Conservation (phyloP, 2,329 filamentous ascomycete species). For the Paecilomyces sp. region DNA sequence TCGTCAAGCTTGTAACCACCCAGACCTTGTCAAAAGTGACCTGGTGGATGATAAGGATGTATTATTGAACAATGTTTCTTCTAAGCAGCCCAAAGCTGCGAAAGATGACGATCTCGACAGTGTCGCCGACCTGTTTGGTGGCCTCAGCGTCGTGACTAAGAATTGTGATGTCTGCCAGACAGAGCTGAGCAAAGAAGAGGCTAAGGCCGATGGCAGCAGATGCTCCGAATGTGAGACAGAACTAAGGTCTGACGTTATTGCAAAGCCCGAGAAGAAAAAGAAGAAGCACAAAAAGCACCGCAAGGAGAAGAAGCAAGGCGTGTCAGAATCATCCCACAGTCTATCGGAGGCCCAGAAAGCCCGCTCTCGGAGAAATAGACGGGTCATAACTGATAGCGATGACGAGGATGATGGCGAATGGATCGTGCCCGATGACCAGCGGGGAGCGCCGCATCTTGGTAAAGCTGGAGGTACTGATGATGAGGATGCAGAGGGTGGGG, state of each 20-base stretch:
- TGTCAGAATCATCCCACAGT: constrained; percentile 14
- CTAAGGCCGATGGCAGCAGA: constrained; percentile 45
- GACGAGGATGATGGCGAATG: constrained; percentile 65
- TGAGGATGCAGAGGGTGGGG: constrained; percentile 79
- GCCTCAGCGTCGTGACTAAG: constrained; percentile 68
- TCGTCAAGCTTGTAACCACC: constrained; percentile 91
- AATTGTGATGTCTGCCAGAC: constrained; percentile 78
- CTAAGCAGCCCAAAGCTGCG: constrained; percentile 42
- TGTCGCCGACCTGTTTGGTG: constrained; percentile 79
- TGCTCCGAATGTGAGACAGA: constrained; percentile 73
- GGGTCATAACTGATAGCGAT: constrained; percentile 46
- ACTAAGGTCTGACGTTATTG: constrained; percentile 51
- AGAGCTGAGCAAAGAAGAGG: constrained; percentile 54
- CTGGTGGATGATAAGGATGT: constrained; percentile 84
- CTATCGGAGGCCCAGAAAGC: constrained; percentile 12
- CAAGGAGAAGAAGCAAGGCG: constrained; percentile 28
- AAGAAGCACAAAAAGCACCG: constrained; percentile 43
- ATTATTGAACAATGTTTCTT: constrained; percentile 55
- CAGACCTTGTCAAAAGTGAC: constrained; percentile 76
- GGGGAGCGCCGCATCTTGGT: constrained; percentile 54
- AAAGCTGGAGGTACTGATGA: constrained; percentile 80
- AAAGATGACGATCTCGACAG: constrained; percentile 64
- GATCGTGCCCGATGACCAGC: constrained; percentile 66
- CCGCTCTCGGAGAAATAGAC: constrained; percentile 31
- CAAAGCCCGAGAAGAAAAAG: constrained; percentile 30